A percentile compares a stretch with the other conserved stretches of the same genome.
Conservation (phyloP, 2,329 filamentous ascomycete genomes). For the Podosphaera aphanis region DNA sequence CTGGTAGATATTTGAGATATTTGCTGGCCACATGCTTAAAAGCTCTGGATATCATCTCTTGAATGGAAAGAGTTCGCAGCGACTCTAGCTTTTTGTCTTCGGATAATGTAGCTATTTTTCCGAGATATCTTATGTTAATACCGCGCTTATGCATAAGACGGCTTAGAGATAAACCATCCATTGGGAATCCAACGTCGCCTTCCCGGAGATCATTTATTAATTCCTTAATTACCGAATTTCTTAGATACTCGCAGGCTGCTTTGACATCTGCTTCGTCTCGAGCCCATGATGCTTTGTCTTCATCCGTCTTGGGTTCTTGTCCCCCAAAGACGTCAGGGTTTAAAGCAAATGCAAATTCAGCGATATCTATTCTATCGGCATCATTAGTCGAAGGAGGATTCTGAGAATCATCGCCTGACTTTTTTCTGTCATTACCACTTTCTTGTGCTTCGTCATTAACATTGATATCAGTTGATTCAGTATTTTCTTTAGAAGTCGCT, state of each 20-base stretch:
- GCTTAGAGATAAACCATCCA: conserved; percentile 86
- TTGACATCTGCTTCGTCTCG: conserved; percentile 77
- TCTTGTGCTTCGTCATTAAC: conserved; percentile 13
- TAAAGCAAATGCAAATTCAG: conserved; percentile 64
- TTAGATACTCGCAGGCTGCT: conserved; percentile 57
- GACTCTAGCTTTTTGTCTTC: conserved; percentile 51
- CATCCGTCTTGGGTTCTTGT: conserved; percentile 69
- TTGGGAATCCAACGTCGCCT: conserved; percentile 87
- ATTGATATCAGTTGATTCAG: conserved; percentile 14
- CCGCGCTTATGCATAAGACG: conserved; percentile 84
- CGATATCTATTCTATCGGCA: conserved; percentile 54
- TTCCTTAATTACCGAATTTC: conserved; percentile 56
- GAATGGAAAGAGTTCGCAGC: conserved; percentile 51
- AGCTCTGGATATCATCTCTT: conserved; percentile 84
- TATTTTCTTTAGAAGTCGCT: conserved; percentile 11
- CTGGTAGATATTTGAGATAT: conserved; percentile 57
- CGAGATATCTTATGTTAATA: conserved; percentile 93
- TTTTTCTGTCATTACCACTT: conserved; percentile 8
- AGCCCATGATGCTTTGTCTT: conserved; percentile 63
- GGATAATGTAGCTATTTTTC: conserved; percentile 50
- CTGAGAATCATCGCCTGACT: conserved; percentile 12
- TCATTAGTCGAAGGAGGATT: conserved; percentile 18
- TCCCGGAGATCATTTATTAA: conserved; percentile 71
- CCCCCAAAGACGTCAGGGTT: conserved; percentile 94
- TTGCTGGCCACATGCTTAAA: conserved; percentile 81